A percentile compares a stretch with the other conserved stretches of the same genome.
Conservation (phyloP, 1,284 basidiomycete genomes). For the Puccinia novopanici region DNA sequence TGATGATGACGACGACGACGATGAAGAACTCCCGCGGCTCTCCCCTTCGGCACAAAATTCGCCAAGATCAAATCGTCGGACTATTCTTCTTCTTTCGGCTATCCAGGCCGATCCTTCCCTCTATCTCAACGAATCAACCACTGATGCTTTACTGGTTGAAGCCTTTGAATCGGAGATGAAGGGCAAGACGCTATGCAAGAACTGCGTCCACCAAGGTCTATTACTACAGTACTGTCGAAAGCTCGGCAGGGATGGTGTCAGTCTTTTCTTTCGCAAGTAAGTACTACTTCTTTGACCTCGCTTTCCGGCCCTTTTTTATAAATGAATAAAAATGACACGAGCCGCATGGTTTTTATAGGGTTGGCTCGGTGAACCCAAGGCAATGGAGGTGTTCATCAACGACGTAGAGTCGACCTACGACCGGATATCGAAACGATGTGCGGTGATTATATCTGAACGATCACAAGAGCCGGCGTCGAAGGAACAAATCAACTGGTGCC, state of each 20-base stretch:
- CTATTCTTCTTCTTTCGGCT: constrained; percentile 75
- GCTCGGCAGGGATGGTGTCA: constrained; percentile 59
- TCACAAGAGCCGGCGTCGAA: constrained; percentile 59
- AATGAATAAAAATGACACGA: constrained; percentile 35
- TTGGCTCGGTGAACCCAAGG: constrained; percentile 73
- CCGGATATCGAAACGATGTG: constrained; percentile 75
- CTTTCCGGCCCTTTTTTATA: background rate
- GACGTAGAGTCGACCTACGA: constrained; percentile 85
- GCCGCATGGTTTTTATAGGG: constrained; percentile 64
- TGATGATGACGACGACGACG: too few species aligned
- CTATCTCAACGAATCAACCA: constrained; percentile 66
- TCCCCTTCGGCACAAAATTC: constrained; percentile 75
- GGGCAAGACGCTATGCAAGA: constrained; percentile 69
- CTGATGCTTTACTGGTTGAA: constrained; percentile 86
- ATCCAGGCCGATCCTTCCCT: constrained; percentile 72
- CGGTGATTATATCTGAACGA: constrained; percentile 65
- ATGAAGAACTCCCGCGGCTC: constrained; percentile 68
- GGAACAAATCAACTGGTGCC: constrained; percentile 97
- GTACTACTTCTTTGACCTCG: background rate
- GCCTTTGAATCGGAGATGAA: constrained; percentile 79
- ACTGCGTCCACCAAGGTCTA: constrained; percentile 86
- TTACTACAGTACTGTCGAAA: constrained; percentile 94
- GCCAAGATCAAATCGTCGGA: constrained; percentile 71
- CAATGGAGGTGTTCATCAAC: constrained; percentile 77
- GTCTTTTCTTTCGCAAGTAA: background rate